phyloP scores from a whole-genome alignment of 371 early-diverging fungal genomes.

The Mortierella polycephala region DNA sequence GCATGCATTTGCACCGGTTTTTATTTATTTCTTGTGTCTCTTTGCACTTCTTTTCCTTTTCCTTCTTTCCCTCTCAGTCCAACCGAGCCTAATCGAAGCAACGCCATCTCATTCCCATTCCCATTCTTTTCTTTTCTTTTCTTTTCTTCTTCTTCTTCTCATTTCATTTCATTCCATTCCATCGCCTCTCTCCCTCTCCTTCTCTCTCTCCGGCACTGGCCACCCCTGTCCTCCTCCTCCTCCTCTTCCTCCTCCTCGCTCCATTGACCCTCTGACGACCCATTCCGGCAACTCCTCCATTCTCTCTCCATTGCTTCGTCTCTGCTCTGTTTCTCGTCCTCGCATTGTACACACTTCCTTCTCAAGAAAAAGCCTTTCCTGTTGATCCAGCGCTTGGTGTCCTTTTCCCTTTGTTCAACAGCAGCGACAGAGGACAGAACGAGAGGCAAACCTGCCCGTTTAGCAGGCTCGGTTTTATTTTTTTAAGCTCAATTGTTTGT shows the following conservation, averaged over 20 bases:
- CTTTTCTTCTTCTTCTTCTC: background rate
- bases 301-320: background rate
- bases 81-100: too few relatives aligned
- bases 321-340: too few relatives aligned
- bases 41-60: background rate
- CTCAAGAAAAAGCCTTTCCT: too few relatives aligned
- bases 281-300: conserved; percentile 3
- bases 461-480: too few relatives aligned
- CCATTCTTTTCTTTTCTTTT: background rate
- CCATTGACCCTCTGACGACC: conserved; percentile 20
- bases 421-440: too few relatives aligned
- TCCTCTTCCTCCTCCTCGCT: background rate
- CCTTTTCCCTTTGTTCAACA: too few relatives aligned
- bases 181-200: background rate
- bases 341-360: too few relatives aligned
- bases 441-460: too few relatives aligned
- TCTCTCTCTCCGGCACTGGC: conserved; percentile 12
- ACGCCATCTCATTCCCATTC: background rate
- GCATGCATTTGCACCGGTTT: background rate
- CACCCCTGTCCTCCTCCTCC: conserved; percentile 7
- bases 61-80: background rate
- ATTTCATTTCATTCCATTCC: background rate
- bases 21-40: background rate
- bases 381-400: too few relatives aligned
- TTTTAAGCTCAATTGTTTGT: too few relatives aligned